Percentiles rank a stretch among this genome's conserved stretches.
These are phyloP conservation scores for Gossypium trilobum DNA, from an alignment of 441 rosid genomes.

Conservation along the genomic window DNA sequence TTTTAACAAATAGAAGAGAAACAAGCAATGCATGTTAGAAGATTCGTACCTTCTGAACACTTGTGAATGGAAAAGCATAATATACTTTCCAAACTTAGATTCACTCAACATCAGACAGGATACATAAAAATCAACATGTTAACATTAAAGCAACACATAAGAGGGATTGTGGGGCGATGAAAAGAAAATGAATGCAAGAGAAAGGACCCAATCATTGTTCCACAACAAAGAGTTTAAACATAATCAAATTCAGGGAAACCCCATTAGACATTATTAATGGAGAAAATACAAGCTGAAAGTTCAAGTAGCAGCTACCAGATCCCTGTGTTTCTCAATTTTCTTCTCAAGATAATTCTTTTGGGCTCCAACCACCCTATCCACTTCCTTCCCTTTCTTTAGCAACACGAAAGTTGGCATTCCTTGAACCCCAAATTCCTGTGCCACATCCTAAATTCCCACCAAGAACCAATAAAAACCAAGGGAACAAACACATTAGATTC, in stretches of 20 bases:
- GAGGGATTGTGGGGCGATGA: neutral
- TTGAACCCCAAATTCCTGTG: slow-evolving; percentile 56
- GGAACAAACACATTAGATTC: neutral
- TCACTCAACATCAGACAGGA: neutral
- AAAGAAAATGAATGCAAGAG: neutral
- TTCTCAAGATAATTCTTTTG: slow-evolving; percentile 52
- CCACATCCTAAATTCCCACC: slow-evolving; percentile 43
- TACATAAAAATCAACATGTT: neutral
- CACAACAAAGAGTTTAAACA: neutral
- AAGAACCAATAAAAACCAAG: neutral
- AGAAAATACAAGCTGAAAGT: neutral
- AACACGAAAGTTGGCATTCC: slow-evolving; percentile 89
- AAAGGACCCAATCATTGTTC: neutral
- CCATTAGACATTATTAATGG: neutral
- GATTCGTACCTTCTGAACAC: no score
- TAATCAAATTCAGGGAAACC: neutral
- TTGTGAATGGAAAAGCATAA: no score
- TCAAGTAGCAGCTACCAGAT: slow-evolving; percentile 11
- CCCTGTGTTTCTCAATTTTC: slow-evolving; percentile 37
- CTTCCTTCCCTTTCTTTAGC: slow-evolving; percentile 64
- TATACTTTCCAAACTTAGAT: no score
- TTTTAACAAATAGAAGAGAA: no score
- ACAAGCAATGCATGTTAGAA: no score
- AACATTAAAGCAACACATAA: neutral
- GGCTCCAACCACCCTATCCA: slow-evolving; percentile 62